Evolutionary conservation across 2,329 filamentous ascomycete genomes (phyloP).

Genomic region (Lachnellula suecica): DNA sequence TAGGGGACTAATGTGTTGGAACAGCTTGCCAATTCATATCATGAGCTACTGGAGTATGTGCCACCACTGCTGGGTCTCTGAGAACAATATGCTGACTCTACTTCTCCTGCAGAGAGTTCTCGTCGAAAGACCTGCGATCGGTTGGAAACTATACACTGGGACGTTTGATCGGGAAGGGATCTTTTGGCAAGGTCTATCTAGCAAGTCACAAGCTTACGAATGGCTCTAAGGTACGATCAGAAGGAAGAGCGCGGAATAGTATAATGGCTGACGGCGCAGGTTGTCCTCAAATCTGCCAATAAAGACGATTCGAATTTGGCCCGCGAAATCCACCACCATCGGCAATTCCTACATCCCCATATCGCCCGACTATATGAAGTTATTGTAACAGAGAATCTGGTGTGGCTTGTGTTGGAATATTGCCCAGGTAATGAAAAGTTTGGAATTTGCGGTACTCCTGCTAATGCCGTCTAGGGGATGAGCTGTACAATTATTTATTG

Average conservation of each 20-base stretch:
- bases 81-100: constrained; percentile 21
- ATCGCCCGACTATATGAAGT: constrained; percentile 97
- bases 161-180: constrained; percentile 91
- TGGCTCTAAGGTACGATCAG: constrained; percentile 77
- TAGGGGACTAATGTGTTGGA: constrained; percentile 32
- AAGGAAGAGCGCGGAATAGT: background rate
- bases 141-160: constrained; percentile 96
- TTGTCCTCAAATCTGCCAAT: constrained; percentile 96
- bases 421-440: constrained; percentile 68
- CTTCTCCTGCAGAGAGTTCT: constrained; percentile 72
- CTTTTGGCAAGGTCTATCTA: constrained; percentile 97
- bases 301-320: constrained; percentile 95
- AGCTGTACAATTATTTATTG: constrained; percentile 94
- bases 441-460: constrained; percentile 30
- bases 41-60: constrained; percentile 88
- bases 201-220: constrained; percentile 96
- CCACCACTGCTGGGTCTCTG: background rate
- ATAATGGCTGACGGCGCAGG: constrained; percentile 49
- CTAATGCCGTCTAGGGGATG: constrained; percentile 64
- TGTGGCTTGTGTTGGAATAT: constrained; percentile 97
- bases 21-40: constrained; percentile 95
- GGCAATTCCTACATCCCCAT: constrained; percentile 95
- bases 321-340: constrained; percentile 96
- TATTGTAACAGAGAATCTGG: constrained; percentile 90
- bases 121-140: constrained; percentile 82